Evolutionary conservation across 2,329 filamentous ascomycete species (phyloP).

Genomic region (Ascochyta lentis): DNA sequence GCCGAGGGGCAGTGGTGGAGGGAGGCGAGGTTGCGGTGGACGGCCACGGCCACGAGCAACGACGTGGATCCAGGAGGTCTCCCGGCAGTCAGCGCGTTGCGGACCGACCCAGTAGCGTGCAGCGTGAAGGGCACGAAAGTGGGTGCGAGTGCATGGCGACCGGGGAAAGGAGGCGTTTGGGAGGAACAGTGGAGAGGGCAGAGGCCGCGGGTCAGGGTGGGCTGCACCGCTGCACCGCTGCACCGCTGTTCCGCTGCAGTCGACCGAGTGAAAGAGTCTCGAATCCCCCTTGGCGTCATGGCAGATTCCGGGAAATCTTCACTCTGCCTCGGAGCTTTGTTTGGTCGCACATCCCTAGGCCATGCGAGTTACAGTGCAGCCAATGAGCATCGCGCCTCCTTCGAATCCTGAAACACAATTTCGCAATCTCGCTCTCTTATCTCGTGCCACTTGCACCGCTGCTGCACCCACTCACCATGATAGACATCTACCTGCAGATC

Average conservation of each 20-base stretch:
- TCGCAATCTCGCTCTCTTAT: neutral
- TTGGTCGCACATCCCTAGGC: neutral
- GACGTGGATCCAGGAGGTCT: neutral
- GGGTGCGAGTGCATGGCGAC: constrained; percentile 9
- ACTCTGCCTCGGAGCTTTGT: constrained; percentile 11
- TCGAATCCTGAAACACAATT: constrained; percentile 2
- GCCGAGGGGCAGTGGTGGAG: neutral
- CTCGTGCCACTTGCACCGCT: constrained; percentile 2
- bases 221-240: neutral
- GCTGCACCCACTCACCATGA: neutral
- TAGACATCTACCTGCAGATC: neutral
- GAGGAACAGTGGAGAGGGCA: neutral
- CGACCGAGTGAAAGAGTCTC: constrained; percentile 5
- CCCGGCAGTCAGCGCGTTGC: constrained; percentile 7
- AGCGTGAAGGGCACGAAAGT: constrained; percentile 2
- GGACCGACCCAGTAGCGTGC: constrained; percentile 22
- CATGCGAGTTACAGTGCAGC: constrained; percentile 2
- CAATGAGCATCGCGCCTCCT: constrained; percentile 10
- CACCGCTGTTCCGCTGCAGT: too few relatives aligned
- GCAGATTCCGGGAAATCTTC: neutral
- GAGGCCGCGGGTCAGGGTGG: neutral
- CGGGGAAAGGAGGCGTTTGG: neutral
- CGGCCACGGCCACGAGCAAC: neutral
- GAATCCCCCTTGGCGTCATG: constrained; percentile 10
- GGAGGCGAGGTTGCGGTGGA: constrained; percentile 1